These are phyloP conservation scores for Blepharisma undulans DNA, from an alignment of 169 alveolate species.

Conservation along the genomic window DNA sequence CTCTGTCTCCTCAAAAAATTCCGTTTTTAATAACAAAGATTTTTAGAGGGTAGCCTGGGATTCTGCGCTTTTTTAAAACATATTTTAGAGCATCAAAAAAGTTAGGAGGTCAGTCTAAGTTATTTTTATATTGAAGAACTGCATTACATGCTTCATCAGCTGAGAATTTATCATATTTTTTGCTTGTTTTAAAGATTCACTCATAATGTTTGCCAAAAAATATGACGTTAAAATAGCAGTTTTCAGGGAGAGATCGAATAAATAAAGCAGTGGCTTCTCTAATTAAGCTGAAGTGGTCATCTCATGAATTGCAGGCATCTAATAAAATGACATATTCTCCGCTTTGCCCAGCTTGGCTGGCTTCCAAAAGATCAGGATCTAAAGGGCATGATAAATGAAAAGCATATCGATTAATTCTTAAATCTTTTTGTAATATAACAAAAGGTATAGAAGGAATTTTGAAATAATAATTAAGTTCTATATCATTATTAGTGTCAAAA, in stretches of 20 bases:
- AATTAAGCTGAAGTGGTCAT: conserved; percentile 23
- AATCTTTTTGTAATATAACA: too few species aligned
- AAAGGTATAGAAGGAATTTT: too few species aligned
- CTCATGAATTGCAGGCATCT: conserved; percentile 61
- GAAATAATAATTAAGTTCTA: too few species aligned
- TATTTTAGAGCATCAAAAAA: neutral
- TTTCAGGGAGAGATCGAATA: conserved; percentile 44
- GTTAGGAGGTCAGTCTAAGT: neutral
- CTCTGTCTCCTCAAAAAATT: neutral
- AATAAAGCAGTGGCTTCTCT: conserved; percentile 45
- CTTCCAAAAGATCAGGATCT: too few species aligned
- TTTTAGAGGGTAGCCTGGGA: neutral
- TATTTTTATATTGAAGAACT: neutral
- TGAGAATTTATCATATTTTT: neutral
- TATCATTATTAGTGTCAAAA: too few species aligned
- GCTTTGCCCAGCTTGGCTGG: too few species aligned
- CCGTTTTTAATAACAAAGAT: neutral
- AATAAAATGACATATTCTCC: conserved; percentile 47
- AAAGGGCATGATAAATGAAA: too few species aligned
- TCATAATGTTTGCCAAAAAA: conserved; percentile 40
- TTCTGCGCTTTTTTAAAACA: neutral
- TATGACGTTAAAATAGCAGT: conserved; percentile 45
- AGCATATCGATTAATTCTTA: too few species aligned
- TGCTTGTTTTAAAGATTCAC: neutral
- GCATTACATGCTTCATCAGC: neutral